Evolutionary conservation across 31 red algal species (phyloP), one percentile per base, ranked within the genome.

Genomic region (Asparagopsis taxiformis): DNA sequence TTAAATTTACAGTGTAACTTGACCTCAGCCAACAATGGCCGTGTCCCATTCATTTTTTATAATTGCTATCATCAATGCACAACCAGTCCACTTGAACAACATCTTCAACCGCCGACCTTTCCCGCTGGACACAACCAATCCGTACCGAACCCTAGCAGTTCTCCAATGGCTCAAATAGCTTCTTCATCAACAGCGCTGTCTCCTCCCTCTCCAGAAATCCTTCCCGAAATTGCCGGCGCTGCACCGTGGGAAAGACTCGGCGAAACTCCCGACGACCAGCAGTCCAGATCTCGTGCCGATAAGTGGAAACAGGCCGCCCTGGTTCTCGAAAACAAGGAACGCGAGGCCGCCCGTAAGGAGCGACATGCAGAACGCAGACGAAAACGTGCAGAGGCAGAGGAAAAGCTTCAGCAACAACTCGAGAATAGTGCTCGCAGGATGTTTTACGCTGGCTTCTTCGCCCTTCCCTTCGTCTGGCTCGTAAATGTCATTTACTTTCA

Each of bases 391-490:
- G 65, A 70, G 34, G 72, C 62, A 28, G 64, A 30, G 3, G 74
- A 30, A 54, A 43, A 79, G 1, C 41, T 34, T 2, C 29, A 32
- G 19, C 26, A 65, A 33, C 32, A 70, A 20, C 54, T 87, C 36
- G 83, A 87, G 44, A 87, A 62, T 36, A 67, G 62, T 55, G 83
- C 83, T 35, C 50, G 83, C 17, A 43, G 83, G 15, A 76, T 87
- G 65, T 87, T 61, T 31, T 48, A 68, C 3, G 31, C 51, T 21
- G 83, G 83, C 46, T 87, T 87, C 52, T 87, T 87, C 58, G 72
- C 55, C 5, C 56, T 87, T 3, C 83, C 83, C 15, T 66, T 87
- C 17, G 48, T 87, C 2, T 87, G 83, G 83, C 60, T 87, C n/a
- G 72, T 87, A 23, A 48, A 36, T 5, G 30, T 87, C 21, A 66